Percentiles rank a stretch among this genome's conserved stretches.
Evolutionary conservation across 495 filamentous ascomycete genomes (phyloP).

Genomic region (Podospora bellae-mahoneyi): DNA sequence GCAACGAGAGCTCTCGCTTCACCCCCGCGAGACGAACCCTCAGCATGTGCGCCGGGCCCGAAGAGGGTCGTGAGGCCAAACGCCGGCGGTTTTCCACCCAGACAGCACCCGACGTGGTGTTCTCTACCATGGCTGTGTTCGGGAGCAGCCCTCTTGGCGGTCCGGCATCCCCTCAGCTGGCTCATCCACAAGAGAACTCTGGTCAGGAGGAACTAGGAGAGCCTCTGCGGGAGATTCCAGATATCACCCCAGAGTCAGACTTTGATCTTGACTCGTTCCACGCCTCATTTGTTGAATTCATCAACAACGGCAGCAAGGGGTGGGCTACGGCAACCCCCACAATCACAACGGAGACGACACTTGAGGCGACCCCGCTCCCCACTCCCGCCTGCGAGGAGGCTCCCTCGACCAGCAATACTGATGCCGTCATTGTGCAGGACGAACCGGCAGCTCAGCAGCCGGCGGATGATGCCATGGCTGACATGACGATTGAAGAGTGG

Average conservation of each 20-base stretch:
- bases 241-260: constrained; percentile 1
- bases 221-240: constrained; percentile 2
- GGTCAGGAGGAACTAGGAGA: constrained; percentile 3
- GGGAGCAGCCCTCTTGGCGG: constrained; percentile 8
- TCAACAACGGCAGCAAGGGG: constrained; percentile 15
- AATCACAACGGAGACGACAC: not conserved
- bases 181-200: constrained; percentile 9
- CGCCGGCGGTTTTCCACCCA: constrained; percentile 22
- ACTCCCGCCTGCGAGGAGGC: not conserved
- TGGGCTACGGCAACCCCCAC: not conserved
- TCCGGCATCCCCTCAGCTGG: not conserved
- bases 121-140: constrained; percentile 8
- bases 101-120: constrained; percentile 7
- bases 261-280: constrained; percentile 27
- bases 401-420: not conserved
- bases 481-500: constrained; percentile 35
- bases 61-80: constrained; percentile 21
- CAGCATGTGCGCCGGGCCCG: not conserved
- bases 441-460: not conserved
- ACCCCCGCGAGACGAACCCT: not conserved
- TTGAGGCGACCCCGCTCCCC: not conserved
- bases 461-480: constrained; percentile 22
- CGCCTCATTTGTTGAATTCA: constrained; percentile 21
- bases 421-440: not conserved
- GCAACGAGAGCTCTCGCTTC: not conserved